phyloP scores from a whole-genome alignment of 768 basidiomycete species.

The Lactifluus piperatus region DNA sequence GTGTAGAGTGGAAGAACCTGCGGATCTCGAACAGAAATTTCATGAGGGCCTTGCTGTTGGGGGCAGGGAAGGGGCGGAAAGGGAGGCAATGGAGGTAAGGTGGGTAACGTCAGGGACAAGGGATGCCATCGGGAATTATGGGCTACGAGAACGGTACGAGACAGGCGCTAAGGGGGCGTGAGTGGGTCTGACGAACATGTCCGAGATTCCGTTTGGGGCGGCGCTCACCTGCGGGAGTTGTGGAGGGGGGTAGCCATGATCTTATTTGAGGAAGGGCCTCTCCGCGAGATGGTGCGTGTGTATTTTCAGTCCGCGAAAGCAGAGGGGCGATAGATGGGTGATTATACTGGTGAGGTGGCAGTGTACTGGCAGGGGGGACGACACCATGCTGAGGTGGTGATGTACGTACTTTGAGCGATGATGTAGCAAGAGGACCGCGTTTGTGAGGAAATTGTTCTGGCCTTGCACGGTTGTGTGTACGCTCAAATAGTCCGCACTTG shows the following conservation, averaged over 20 bases:
- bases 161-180: constrained; percentile 3
- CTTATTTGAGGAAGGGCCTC: constrained; percentile 14
- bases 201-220: neutral
- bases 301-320: constrained; percentile 29
- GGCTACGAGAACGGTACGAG: constrained; percentile 14
- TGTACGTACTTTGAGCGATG: constrained; percentile 36
- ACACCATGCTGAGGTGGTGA: constrained; percentile 27
- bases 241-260: constrained; percentile 12
- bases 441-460: constrained; percentile 80
- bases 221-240: constrained; percentile 11
- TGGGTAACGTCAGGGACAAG: neutral
- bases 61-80: neutral
- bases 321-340: constrained; percentile 47
- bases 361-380: constrained; percentile 38
- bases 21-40: neutral
- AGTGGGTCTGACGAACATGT: neutral
- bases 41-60: neutral
- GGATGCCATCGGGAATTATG: neutral
- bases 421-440: constrained; percentile 55
- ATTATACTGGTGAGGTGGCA: constrained; percentile 41
- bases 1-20: neutral
- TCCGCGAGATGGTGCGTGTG: constrained; percentile 4
- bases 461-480: constrained; percentile 69
- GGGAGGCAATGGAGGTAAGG: neutral
- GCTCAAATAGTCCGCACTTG: constrained; percentile 76